Evolutionary conservation across 148 eudicot species (phyloP).

Genomic region (Cornus florida): DNA sequence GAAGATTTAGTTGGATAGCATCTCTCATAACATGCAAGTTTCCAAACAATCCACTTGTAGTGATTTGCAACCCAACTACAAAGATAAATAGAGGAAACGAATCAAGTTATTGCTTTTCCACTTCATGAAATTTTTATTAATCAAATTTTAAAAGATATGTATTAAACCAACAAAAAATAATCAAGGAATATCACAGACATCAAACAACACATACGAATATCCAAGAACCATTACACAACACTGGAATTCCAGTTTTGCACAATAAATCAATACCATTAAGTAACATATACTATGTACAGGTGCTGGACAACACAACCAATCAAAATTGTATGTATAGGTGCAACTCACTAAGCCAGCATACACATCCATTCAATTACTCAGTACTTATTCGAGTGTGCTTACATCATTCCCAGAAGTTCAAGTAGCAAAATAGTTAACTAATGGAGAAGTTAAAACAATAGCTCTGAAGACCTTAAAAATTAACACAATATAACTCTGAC

Average conservation of each 20-base stretch:
- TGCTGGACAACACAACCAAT: neutral
- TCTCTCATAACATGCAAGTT: constrained; percentile 91
- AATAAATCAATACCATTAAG: neutral
- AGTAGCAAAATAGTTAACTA: neutral
- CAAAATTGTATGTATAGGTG: neutral
- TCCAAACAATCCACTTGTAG: constrained; percentile 99
- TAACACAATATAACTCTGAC: neutral
- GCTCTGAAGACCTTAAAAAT: neutral
- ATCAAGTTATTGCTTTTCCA: neutral
- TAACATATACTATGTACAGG: neutral
- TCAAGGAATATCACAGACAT: constrained; percentile 3
- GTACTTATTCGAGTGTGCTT: neutral
- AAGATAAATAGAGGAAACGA: constrained; percentile 5
- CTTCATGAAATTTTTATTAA: neutral
- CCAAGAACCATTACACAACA: neutral
- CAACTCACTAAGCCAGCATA: neutral
- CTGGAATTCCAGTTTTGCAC: neutral
- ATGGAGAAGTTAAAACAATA: neutral
- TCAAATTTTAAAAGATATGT: neutral
- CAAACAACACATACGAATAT: neutral
- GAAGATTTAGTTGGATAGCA: constrained; percentile 51
- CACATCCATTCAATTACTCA: neutral
- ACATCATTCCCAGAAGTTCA: constrained; percentile 1
- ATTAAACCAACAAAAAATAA: neutral
- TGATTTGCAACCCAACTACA: constrained; percentile 94